phyloP scores from a whole-genome alignment of 306 rosid species.

The Benincasa hispida region DNA sequence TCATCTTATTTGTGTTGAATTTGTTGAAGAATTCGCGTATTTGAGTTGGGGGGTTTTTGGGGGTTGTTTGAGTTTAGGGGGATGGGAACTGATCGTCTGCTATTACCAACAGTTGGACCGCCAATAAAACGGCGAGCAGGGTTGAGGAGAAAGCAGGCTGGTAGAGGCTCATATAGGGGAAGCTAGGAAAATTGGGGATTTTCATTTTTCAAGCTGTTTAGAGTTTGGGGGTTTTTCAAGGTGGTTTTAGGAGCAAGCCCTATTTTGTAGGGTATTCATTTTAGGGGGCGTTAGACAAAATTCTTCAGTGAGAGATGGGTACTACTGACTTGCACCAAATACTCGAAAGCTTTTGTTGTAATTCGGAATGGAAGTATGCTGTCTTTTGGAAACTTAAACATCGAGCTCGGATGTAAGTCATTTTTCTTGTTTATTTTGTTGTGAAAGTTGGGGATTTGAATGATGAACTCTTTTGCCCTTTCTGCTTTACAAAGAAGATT shows the following conservation, averaged over 20 bases:
- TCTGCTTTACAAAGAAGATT: neutral
- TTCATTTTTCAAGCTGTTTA: constrained; percentile 1
- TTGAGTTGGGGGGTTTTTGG: neutral
- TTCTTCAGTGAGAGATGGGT: constrained; percentile 40
- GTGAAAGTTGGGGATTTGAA: neutral
- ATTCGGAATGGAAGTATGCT: constrained; percentile 87
- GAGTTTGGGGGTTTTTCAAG: neutral
- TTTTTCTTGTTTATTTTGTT: neutral
- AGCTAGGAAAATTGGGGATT: constrained; percentile 40
- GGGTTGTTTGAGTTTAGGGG: constrained; percentile 34
- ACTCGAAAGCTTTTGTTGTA: constrained; percentile 67
- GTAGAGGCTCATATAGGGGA: constrained; percentile 97
- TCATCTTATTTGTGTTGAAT: constrained; percentile 6
- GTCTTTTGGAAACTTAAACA: constrained; percentile 90
- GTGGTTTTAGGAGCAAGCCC: neutral
- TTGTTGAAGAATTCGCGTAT: constrained; percentile 18
- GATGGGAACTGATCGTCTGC: constrained; percentile 77
- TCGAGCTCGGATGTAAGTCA: constrained; percentile 65
- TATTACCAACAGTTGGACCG: constrained; percentile 79
- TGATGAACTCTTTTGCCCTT: neutral
- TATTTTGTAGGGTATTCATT: neutral
- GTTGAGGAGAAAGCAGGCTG: constrained; percentile 93
- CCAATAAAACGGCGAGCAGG: constrained; percentile 99
- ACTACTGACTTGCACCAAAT: constrained; percentile 42
- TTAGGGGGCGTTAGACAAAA: constrained; percentile 19